Evolutionary conservation across 345 rosid genomes (phyloP).

Genomic region (Eucalyptus polybractea): DNA sequence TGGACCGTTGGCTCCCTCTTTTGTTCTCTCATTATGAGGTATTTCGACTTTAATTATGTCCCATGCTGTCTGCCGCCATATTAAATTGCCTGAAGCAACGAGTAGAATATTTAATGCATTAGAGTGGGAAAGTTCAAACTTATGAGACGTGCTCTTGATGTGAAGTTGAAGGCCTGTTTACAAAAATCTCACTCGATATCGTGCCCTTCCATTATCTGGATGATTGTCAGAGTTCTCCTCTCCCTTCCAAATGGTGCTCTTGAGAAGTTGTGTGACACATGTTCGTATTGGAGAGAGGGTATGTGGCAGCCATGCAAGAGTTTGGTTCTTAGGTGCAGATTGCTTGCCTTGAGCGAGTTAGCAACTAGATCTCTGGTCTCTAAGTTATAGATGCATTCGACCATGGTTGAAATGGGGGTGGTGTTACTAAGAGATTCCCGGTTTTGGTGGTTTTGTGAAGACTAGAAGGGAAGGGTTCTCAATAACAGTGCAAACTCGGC

Average conservation of each 20-base stretch:
- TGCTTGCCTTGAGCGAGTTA: background rate
- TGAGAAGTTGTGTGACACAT: background rate
- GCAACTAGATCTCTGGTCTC: background rate
- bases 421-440: background rate
- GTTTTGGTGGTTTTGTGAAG: background rate
- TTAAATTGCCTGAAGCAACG: background rate
- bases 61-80: background rate
- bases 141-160: background rate
- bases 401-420: background rate
- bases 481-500: background rate
- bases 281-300: background rate
- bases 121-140: background rate
- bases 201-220: background rate
- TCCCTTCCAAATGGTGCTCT: background rate
- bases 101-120: background rate
- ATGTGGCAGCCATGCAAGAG: background rate
- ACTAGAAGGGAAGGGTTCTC: background rate
- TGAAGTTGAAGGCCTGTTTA: background rate
- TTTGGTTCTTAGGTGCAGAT: background rate
- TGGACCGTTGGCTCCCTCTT: background rate
- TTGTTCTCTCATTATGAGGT: background rate
- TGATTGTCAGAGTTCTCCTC: background rate
- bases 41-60: background rate
- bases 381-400: background rate
- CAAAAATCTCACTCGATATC: background rate